A percentile compares a stretch with the other conserved stretches of the same genome.
Conservation (phyloP, 371 early-diverging fungal genomes). For the Mortierella sp. region DNA sequence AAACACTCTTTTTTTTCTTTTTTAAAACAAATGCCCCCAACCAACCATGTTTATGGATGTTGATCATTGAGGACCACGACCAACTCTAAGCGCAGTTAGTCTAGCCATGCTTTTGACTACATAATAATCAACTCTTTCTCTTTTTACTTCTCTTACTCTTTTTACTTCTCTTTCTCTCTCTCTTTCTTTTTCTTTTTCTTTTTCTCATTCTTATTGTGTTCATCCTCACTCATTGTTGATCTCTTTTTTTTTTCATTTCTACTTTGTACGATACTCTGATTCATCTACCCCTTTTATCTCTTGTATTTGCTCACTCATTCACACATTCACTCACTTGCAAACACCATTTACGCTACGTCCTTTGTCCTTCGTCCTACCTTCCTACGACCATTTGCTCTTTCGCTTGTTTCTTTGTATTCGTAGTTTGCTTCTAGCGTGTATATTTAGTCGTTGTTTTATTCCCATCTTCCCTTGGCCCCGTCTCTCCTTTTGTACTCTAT, state of each 20-base stretch:
- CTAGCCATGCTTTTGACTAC: too few species aligned
- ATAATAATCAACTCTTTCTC: not conserved
- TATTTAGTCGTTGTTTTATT: slow-evolving; percentile 7
- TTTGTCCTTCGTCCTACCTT: too few species aligned
- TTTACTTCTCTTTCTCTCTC: not conserved
- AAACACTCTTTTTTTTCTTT: too few species aligned
- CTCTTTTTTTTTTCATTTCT: not conserved
- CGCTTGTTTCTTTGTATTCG: not conserved
- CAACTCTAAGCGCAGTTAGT: slow-evolving; percentile 2
- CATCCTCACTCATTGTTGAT: not conserved
- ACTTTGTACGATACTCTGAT: not conserved
- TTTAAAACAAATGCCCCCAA: too few species aligned
- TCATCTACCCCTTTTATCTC: not conserved
- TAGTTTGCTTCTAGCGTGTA: not conserved
- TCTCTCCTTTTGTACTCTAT: not conserved
- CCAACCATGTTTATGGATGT: too few species aligned
- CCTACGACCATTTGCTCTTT: not conserved
- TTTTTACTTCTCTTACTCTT: not conserved
- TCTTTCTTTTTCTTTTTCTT: not conserved
- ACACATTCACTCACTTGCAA: not conserved
- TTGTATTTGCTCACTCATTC: not conserved
- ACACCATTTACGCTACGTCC: too few species aligned
- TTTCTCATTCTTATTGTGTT: not conserved
- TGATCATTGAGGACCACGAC: not conserved
- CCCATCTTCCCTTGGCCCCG: slow-evolving; percentile 1